Evolutionary conservation across 140 eudicot genomes (phyloP).

Genomic region (Stevia rebaudiana): DNA sequence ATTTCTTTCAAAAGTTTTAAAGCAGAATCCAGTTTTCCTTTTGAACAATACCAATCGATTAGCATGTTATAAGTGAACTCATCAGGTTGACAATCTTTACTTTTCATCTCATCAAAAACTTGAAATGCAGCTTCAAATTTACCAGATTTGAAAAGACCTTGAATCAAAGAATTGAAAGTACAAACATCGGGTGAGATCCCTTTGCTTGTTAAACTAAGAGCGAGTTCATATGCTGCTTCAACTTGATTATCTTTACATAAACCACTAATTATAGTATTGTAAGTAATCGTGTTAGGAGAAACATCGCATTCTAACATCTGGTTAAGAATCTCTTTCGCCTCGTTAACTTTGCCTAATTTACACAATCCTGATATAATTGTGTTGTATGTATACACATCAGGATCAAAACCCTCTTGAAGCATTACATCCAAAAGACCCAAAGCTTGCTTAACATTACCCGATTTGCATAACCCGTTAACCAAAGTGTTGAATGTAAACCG

Average conservation of each 20-base stretch:
- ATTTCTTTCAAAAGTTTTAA: conserved; percentile 59
- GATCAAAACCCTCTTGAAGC: conserved; percentile 84
- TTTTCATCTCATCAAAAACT: conserved; percentile 66
- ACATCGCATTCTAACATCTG: conserved; percentile 67
- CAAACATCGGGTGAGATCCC: conserved; percentile 79
- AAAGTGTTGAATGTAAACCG: conserved; percentile 68
- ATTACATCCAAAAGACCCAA: conserved; percentile 67
- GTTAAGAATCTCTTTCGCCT: conserved; percentile 60
- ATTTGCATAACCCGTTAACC: conserved; percentile 73
- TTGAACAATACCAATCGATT: conserved; percentile 62
- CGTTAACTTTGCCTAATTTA: conserved; percentile 54
- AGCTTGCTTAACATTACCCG: conserved; percentile 69
- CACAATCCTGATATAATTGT: conserved; percentile 80
- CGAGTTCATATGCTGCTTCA: conserved; percentile 74
- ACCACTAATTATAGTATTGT: conserved; percentile 75
- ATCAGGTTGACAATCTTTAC: conserved; percentile 71
- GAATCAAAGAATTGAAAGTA: conserved; percentile 76
- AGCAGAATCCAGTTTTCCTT: conserved; percentile 69
- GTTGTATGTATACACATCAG: conserved; percentile 71
- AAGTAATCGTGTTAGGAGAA: conserved; percentile 67
- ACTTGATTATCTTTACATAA: conserved; percentile 79
- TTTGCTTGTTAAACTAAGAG: conserved; percentile 48
- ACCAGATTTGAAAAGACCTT: conserved; percentile 69
- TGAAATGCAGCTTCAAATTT: conserved; percentile 53
- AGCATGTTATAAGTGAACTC: conserved; percentile 85